Evolutionary conservation across 2,329 filamentous ascomycete genomes (phyloP).

Genomic region (Exophiala aquamarina): DNA sequence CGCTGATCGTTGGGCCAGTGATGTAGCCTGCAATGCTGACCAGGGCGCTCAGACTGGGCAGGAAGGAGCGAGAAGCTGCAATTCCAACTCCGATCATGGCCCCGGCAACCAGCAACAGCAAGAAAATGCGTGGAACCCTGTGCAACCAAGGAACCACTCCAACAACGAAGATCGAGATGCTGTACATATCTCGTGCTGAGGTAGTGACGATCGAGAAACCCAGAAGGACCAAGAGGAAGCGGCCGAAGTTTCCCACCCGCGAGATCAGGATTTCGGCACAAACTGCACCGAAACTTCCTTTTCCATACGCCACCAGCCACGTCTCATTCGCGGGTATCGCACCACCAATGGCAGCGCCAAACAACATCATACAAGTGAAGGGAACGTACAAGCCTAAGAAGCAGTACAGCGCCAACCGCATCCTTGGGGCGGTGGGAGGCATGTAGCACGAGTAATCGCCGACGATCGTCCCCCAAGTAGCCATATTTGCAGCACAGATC

Average conservation of each 20-base stretch:
- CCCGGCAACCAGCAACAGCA: constrained; percentile 4
- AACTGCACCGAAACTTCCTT: constrained; percentile 43
- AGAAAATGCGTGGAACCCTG: constrained; percentile 6
- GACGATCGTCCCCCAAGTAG: constrained; percentile 8
- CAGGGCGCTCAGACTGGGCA: constrained; percentile 36
- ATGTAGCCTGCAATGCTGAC: constrained; percentile 36
- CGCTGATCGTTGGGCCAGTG: constrained; percentile 9
- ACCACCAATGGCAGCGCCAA: constrained; percentile 65
- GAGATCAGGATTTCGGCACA: constrained; percentile 65
- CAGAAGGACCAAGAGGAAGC: constrained; percentile 59
- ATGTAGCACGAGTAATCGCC: constrained; percentile 12
- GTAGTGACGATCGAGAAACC: constrained; percentile 65
- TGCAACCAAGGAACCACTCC: constrained; percentile 4
- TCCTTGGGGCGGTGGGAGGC: constrained; percentile 5
- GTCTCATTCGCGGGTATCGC: constrained; percentile 48
- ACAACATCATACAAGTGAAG: constrained; percentile 59
- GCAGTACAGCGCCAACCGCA: constrained; percentile 3
- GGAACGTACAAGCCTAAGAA: constrained; percentile 53
- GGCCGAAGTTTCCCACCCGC: constrained; percentile 57
- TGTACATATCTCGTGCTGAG: constrained; percentile 46
- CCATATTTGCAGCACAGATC: constrained; percentile 11
- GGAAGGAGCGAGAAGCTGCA: constrained; percentile 9
- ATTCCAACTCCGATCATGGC: constrained; percentile 10
- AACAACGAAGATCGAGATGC: constrained; percentile 6
- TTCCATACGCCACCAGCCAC: constrained; percentile 58